phyloP scores from a whole-genome alignment of 495 filamentous ascomycete species.

The Ramalina peruviana region DNA sequence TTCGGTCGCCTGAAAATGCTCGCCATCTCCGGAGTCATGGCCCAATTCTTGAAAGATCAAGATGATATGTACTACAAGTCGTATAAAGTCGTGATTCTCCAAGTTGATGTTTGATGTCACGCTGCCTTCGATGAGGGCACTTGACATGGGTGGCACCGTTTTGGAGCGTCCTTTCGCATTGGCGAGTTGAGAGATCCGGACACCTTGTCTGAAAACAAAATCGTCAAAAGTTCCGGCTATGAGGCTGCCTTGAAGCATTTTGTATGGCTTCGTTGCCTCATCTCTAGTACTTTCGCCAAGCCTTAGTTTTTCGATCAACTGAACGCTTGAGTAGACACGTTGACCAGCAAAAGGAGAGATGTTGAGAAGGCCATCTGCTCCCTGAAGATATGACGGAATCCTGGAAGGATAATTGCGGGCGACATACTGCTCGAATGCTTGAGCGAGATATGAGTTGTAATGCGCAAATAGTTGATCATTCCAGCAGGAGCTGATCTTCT shows the following conservation, averaged over 20 bases:
- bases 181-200: slow-evolving; percentile 37
- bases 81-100: slow-evolving; percentile 41
- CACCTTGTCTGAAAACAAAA: slow-evolving; percentile 44
- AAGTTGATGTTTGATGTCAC: slow-evolving; percentile 29
- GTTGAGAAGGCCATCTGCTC: slow-evolving; percentile 38
- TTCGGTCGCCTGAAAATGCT: slow-evolving; percentile 31
- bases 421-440: slow-evolving; percentile 50
- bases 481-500: slow-evolving; percentile 64
- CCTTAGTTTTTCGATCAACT: slow-evolving; percentile 38
- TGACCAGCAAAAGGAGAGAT: slow-evolving; percentile 39
- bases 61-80: slow-evolving; percentile 48
- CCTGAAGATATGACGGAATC: slow-evolving; percentile 22
- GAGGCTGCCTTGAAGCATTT: slow-evolving; percentile 52
- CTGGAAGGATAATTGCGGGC: slow-evolving; percentile 30
- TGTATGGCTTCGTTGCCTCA: slow-evolving; percentile 37
- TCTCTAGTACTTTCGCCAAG: slow-evolving; percentile 25
- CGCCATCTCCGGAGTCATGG: slow-evolving; percentile 19
- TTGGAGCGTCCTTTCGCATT: slow-evolving; percentile 34
- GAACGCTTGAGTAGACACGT: slow-evolving; percentile 31
- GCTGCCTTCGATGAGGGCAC: slow-evolving; percentile 8
- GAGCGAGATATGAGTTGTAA: slow-evolving; percentile 68
- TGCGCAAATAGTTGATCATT: slow-evolving; percentile 85
- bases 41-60: slow-evolving; percentile 32
- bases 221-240: slow-evolving; percentile 42
- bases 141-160: slow-evolving; percentile 27